These are phyloP conservation scores for Pistacia vera DNA, from an alignment of 345 rosid genomes.

Conservation along the genomic window DNA sequence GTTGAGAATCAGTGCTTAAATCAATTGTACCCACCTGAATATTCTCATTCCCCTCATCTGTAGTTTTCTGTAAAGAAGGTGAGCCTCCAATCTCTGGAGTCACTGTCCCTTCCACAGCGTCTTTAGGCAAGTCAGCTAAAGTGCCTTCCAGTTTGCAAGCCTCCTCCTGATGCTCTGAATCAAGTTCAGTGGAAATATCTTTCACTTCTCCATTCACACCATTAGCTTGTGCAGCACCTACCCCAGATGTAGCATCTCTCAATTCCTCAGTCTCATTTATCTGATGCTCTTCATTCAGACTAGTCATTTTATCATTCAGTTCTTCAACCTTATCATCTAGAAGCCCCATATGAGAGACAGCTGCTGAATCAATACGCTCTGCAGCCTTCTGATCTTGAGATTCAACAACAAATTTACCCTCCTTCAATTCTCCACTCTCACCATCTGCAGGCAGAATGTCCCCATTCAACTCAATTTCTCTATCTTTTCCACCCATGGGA, in stretches of 20 bases:
- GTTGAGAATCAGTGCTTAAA: conserved; percentile 31
- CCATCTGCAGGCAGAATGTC: conserved; percentile 23
- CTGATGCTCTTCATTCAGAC: conserved; percentile 18
- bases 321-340: conserved; percentile 30
- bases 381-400: conserved; percentile 12
- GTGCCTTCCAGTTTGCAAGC: conserved; percentile 10
- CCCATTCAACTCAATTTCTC: conserved; percentile 11
- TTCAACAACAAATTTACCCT: conserved; percentile 27
- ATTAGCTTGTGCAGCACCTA: conserved; percentile 12
- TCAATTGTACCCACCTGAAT: conserved; percentile 21
- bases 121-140: conserved; percentile 13
- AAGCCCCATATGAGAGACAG: conserved; percentile 17
- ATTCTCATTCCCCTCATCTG: conserved; percentile 32
- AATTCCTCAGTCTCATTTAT: conserved; percentile 19
- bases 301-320: conserved; percentile 16
- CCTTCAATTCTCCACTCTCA: conserved; percentile 25
- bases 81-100: conserved; percentile 20
- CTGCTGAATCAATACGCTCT: conserved; percentile 16
- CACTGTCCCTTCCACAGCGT: conserved; percentile 22
- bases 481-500: not conserved
- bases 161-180: conserved; percentile 15
- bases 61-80: conserved; percentile 27
- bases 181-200: conserved; percentile 15
- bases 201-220: conserved; percentile 25
- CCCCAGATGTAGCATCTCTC: conserved; percentile 16